Evolutionary conservation across 1,284 basidiomycete species (phyloP).

Genomic region (Ceratobasidium sp.): DNA sequence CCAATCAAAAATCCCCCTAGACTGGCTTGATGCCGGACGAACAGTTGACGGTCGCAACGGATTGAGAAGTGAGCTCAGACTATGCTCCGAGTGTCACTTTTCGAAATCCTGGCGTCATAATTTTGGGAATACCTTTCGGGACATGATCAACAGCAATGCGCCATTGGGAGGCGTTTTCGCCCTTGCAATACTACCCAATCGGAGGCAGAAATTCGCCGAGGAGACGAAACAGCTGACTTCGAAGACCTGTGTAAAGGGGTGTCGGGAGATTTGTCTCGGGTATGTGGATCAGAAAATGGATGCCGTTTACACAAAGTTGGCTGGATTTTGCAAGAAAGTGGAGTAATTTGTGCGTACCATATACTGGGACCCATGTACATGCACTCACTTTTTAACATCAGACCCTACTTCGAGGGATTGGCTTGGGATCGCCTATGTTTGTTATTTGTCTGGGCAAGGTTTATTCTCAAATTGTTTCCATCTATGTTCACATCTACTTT

Average conservation of each 20-base stretch:
- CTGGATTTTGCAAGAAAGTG: conserved; percentile 26
- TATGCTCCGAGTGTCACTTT: conserved; percentile 11
- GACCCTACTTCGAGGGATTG: not conserved
- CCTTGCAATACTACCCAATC: not conserved
- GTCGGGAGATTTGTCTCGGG: conserved; percentile 7
- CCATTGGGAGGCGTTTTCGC: conserved; percentile 23
- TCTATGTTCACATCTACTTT: not conserved
- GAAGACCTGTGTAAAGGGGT: not conserved
- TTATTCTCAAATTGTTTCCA: too few relatives aligned
- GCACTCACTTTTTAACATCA: too few relatives aligned
- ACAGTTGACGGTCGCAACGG: not conserved
- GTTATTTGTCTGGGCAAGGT: too few relatives aligned
- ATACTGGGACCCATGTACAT: not conserved
- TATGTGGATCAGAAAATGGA: conserved; percentile 26
- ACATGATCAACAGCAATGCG: conserved; percentile 1
- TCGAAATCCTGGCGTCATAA: not conserved
- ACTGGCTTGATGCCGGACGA: conserved; percentile 7
- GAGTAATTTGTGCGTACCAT: not conserved
- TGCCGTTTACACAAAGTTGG: conserved; percentile 1
- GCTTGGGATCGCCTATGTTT: too few relatives aligned
- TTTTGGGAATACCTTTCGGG: conserved; percentile 1
- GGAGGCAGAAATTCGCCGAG: conserved; percentile 14
- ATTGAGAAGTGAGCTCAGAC: not conserved
- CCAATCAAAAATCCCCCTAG: not conserved
- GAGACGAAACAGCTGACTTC: not conserved